Conservation (phyloP, 1,139 yeast species). For the Yamadazyma friedrichii region DNA sequence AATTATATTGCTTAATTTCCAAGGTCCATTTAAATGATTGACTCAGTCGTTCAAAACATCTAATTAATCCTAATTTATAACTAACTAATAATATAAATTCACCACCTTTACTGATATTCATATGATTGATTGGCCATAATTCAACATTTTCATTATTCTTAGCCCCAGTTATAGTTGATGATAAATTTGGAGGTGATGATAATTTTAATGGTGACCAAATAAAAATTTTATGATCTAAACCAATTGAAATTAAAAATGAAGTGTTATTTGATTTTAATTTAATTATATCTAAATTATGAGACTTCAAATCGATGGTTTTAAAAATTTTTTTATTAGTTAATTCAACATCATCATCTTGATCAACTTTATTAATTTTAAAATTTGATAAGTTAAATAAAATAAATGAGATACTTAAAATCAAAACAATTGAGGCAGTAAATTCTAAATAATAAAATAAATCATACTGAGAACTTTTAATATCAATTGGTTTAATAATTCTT, state of each 20-base stretch:
- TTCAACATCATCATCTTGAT: conserved; percentile 14
- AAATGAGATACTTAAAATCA: conserved; percentile 28
- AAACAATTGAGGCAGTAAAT: conserved; percentile 23
- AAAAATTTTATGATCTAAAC: conserved; percentile 67
- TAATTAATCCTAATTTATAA: conserved; percentile 44
- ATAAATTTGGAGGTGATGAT: conserved; percentile 37
- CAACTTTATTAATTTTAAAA: conserved; percentile 9
- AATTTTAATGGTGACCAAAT: conserved; percentile 67
- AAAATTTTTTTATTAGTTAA: conserved; percentile 21
- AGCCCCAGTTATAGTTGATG: conserved; percentile 31
- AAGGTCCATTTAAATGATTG: conserved; percentile 55
- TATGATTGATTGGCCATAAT: conserved; percentile 68
- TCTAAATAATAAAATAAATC: conserved; percentile 32
- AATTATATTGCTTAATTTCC: conserved; percentile 17
- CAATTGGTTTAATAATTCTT: conserved; percentile 12
- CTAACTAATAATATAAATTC: conserved; percentile 59
- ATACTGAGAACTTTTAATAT: conserved; percentile 9
- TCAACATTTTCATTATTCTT: conserved; percentile 22
- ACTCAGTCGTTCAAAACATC: conserved; percentile 57
- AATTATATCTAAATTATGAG: conserved; percentile 62
- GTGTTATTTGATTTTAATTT: conserved; percentile 55
- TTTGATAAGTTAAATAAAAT: conserved; percentile 26
- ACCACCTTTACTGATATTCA: conserved; percentile 61
- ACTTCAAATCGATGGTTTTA: conserved; percentile 49
- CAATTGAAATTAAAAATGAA: conserved; percentile 66